These are phyloP conservation scores for Fusarium gaditjirri DNA, from an alignment of 2,329 filamentous ascomycete genomes.

Conservation along the genomic window DNA sequence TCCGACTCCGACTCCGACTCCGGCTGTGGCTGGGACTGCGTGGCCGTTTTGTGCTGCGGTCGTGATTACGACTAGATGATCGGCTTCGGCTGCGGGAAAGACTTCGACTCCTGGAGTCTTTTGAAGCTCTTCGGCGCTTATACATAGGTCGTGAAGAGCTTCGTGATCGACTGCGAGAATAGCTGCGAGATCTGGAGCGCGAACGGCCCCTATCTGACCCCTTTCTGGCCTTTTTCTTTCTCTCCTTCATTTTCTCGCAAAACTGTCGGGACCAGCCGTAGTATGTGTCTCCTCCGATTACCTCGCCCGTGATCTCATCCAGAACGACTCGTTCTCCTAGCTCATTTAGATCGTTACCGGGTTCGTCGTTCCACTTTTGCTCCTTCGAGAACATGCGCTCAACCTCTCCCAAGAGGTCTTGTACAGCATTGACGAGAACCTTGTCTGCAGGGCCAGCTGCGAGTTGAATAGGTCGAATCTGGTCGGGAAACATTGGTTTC, in stretches of 20 bases:
- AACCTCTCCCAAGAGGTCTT: conserved; percentile 74
- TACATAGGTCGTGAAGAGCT: conserved; percentile 47
- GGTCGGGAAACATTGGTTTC: conserved; percentile 75
- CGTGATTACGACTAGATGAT: conserved; percentile 45
- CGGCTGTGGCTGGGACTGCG: conserved; percentile 46
- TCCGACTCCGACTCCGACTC: conserved; percentile 46
- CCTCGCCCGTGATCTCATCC: conserved; percentile 73
- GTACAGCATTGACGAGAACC: conserved; percentile 73
- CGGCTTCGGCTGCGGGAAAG: conserved; percentile 42
- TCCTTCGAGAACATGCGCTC: conserved; percentile 73
- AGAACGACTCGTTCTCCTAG: conserved; percentile 75
- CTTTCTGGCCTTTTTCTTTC: conserved; percentile 50
- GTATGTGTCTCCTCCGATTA: conserved; percentile 77
- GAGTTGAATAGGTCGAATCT: conserved; percentile 78
- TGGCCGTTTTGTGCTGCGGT: conserved; percentile 26
- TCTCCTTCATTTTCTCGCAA: conserved; percentile 81
- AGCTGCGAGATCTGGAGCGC: conserved; percentile 45
- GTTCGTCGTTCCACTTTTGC: conserved; percentile 58
- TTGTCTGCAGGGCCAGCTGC: conserved; percentile 74
- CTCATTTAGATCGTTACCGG: conserved; percentile 74
- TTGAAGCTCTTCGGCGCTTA: conserved; percentile 46
- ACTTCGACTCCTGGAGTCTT: conserved; percentile 38
- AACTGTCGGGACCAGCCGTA: conserved; percentile 89
- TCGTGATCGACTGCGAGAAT: conserved; percentile 45
- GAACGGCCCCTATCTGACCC: conserved; percentile 49